phyloP scores from a whole-genome alignment of 1,284 basidiomycete genomes.

The Wallemia ichthyophaga region DNA sequence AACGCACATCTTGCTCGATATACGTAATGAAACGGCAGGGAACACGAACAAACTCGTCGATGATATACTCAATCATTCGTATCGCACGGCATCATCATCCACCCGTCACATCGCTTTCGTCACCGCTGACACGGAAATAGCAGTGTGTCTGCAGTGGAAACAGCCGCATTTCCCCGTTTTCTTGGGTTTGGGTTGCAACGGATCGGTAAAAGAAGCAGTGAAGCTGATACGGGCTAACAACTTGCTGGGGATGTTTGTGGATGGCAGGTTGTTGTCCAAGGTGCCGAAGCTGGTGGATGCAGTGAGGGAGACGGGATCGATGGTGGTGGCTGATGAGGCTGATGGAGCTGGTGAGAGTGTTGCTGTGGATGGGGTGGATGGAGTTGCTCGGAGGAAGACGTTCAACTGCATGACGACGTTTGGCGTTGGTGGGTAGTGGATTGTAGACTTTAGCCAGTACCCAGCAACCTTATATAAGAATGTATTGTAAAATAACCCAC shows the following conservation, averaged over 20 bases:
- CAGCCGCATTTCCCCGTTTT: constrained; percentile 98
- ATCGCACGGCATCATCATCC: constrained; percentile 27
- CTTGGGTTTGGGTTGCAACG: constrained; percentile 59
- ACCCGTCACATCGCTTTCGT: constrained; percentile 49
- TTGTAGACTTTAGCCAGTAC: no score
- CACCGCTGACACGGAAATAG: constrained; percentile 61
- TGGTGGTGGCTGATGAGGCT: constrained; percentile 34
- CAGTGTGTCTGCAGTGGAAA: constrained; percentile 86
- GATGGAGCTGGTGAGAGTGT: constrained; percentile 4
- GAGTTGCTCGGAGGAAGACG: constrained; percentile 6
- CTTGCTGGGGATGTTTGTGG: constrained; percentile 66
- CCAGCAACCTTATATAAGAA: no score
- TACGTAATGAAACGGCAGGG: neutral
- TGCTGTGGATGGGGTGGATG: constrained; percentile 10
- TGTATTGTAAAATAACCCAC: no score
- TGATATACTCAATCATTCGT: constrained; percentile 46
- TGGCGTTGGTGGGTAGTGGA: no score
- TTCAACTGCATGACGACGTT: no score
- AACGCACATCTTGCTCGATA: neutral
- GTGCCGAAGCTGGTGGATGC: constrained; percentile 61
- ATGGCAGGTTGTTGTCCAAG: constrained; percentile 43
- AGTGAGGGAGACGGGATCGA: constrained; percentile 58
- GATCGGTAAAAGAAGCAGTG: constrained; percentile 54
- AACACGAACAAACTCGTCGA: constrained; percentile 58
- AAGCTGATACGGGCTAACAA: constrained; percentile 86